These are phyloP conservation scores for Podosphaera xanthii DNA, from an alignment of 2,329 filamentous ascomycete species.

Conservation along the genomic window DNA sequence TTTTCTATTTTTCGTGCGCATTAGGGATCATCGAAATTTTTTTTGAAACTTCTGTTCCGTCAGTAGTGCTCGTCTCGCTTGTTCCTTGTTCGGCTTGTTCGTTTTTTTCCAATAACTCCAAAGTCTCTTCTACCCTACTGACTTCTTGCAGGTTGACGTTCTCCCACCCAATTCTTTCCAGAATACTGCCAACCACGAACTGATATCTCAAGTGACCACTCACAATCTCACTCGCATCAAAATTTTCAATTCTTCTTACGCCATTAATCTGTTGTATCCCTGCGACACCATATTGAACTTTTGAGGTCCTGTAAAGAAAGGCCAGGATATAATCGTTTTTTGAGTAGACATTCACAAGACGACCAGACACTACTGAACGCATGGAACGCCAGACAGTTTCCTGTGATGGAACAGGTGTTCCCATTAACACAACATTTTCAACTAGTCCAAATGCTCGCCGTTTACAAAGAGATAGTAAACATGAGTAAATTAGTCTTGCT, in stretches of 20 bases:
- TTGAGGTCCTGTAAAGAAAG: slow-evolving; percentile 69
- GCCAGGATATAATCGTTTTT: slow-evolving; percentile 71
- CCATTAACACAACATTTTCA: slow-evolving; percentile 65
- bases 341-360: slow-evolving; percentile 72
- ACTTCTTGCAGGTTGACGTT: slow-evolving; percentile 21
- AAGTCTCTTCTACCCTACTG: slow-evolving; percentile 21
- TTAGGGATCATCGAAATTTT: too few species aligned
- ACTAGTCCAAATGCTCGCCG: slow-evolving; percentile 63
- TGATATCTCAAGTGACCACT: slow-evolving; percentile 50
- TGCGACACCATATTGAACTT: slow-evolving; percentile 61
- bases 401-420: slow-evolving; percentile 53
- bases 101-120: slow-evolving; percentile 21
- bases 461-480: slow-evolving; percentile 53
- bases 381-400: slow-evolving; percentile 52
- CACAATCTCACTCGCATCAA: slow-evolving; percentile 37
- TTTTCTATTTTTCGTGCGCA: too few species aligned
- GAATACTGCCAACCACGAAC: slow-evolving; percentile 39
- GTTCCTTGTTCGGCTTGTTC: slow-evolving; percentile 16
- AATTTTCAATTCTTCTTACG: slow-evolving; percentile 41
- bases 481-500: slow-evolving; percentile 62
- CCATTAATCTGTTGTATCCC: slow-evolving; percentile 53
- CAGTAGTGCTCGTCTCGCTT: too few species aligned
- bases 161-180: slow-evolving; percentile 46
- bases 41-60: too few species aligned
- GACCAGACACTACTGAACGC: slow-evolving; percentile 55